Conservation (phyloP, 805 yeast genomes). For the Cyberlindnera xylosilytica region DNA sequence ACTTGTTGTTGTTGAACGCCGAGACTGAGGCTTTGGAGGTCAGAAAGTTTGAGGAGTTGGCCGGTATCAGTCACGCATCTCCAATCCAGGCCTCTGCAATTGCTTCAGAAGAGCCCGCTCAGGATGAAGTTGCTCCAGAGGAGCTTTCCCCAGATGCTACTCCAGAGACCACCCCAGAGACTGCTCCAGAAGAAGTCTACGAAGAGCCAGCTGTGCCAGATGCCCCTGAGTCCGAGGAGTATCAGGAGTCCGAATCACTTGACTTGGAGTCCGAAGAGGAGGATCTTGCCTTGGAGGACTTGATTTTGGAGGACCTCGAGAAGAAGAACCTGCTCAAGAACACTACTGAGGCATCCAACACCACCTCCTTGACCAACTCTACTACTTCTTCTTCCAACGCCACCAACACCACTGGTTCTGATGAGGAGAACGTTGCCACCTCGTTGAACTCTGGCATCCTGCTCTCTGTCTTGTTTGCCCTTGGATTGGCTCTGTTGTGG, state of each 20-base stretch:
- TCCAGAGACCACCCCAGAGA: background rate
- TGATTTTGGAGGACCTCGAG: constrained; percentile 14
- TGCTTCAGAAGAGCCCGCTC: constrained; percentile 8
- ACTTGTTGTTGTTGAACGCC: constrained; percentile 25
- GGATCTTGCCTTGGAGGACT: constrained; percentile 11
- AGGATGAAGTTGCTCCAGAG: constrained; percentile 10
- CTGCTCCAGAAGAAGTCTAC: background rate
- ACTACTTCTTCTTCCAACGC: background rate
- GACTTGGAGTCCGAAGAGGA: background rate
- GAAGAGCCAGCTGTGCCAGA: background rate
- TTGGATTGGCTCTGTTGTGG: constrained; percentile 5
- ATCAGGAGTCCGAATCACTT: constrained; percentile 1
- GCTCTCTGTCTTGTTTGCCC: constrained; percentile 5
- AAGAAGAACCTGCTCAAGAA: background rate
- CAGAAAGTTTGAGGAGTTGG: constrained; percentile 24
- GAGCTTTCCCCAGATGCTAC: constrained; percentile 1
- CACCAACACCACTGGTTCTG: constrained; percentile 4
- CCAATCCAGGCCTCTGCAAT: background rate
- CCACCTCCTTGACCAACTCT: background rate
- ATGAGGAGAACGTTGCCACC: constrained; percentile 8
- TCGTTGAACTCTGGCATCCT: constrained; percentile 10
- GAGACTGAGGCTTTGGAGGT: constrained; percentile 27
- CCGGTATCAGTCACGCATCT: constrained; percentile 18
- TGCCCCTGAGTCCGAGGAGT: constrained; percentile 2
- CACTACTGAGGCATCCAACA: background rate